Conservation (phyloP, 2,329 filamentous ascomycete species). For the Nemania serpens region DNA sequence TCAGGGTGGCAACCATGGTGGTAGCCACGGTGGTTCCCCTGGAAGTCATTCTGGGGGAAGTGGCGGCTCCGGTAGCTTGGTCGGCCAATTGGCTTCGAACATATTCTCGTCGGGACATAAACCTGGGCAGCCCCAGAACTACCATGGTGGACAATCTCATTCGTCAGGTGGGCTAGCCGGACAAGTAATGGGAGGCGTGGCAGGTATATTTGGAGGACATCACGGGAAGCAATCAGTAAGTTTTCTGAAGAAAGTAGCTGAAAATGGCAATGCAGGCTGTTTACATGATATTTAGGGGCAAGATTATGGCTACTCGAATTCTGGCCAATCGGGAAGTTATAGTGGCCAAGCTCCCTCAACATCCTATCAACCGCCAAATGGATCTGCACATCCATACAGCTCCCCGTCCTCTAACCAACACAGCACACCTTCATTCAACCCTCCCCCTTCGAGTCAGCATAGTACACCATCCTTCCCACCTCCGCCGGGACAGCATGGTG, state of each 20-base stretch:
- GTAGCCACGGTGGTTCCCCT: conserved; percentile 35
- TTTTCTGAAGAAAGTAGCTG: background rate
- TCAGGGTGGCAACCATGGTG: conserved; percentile 34
- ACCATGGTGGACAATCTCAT: conserved; percentile 39
- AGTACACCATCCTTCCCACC: conserved; percentile 31
- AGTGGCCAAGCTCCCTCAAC: conserved; percentile 66
- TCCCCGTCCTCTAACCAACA: conserved; percentile 38
- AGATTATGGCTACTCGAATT: conserved; percentile 67
- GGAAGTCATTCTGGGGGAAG: conserved; percentile 33
- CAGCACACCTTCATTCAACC: conserved; percentile 34
- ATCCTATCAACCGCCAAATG: conserved; percentile 56
- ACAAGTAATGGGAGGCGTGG: conserved; percentile 59
- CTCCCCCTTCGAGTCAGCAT: conserved; percentile 34
- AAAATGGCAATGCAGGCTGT: background rate
- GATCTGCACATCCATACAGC: conserved; percentile 38
- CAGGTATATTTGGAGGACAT: conserved; percentile 57
- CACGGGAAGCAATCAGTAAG: conserved; percentile 47
- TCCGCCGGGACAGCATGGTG: conserved; percentile 28
- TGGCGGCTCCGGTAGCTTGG: conserved; percentile 53
- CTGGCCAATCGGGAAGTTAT: conserved; percentile 60
- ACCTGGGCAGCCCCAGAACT: conserved; percentile 48
- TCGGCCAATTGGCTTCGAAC: conserved; percentile 61
- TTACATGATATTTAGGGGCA: conserved; percentile 47
- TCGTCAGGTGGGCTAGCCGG: conserved; percentile 57
- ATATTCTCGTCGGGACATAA: conserved; percentile 57